These are phyloP conservation scores for Xerophyta viscosa DNA, from an alignment of 106 monocot species.

Conservation along the genomic window DNA sequence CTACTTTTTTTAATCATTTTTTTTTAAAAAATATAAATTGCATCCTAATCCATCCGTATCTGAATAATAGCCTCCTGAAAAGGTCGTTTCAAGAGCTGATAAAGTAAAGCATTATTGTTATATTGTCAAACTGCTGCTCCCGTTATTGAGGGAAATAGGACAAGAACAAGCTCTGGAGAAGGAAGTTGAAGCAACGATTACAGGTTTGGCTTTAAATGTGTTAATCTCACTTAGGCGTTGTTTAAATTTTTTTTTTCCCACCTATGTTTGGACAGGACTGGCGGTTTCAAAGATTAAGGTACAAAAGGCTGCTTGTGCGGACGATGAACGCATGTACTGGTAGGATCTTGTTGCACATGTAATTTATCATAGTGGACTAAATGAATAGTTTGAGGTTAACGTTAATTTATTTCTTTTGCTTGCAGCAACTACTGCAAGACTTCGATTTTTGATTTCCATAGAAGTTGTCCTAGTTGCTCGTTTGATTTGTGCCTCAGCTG, in stretches of 20 bases:
- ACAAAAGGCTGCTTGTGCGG: neutral
- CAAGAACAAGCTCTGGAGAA: conserved; percentile 10
- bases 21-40: too few species aligned
- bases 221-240: neutral
- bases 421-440: conserved; percentile 41
- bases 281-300: neutral
- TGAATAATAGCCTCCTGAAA: conserved; percentile 18
- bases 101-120: conserved; percentile 2
- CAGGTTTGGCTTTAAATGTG: neutral
- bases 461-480: conserved; percentile 41
- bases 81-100: neutral
- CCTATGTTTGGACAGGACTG: conserved; percentile 2
- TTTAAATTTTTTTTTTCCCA: neutral
- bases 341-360: neutral
- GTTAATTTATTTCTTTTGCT: neutral
- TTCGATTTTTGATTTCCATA: conserved; percentile 37
- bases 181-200: conserved; percentile 8
- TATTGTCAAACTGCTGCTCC: conserved; percentile 5
- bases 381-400: neutral
- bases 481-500: conserved; percentile 44
- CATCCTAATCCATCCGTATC: too few species aligned
- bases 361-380: neutral
- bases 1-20: neutral
- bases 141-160: neutral
- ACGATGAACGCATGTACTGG: conserved; percentile 8